Percentiles rank a stretch among this genome's conserved stretches.
phyloP scores from a whole-genome alignment of 2,329 filamentous ascomycete genomes.

The Claviceps monticola region DNA sequence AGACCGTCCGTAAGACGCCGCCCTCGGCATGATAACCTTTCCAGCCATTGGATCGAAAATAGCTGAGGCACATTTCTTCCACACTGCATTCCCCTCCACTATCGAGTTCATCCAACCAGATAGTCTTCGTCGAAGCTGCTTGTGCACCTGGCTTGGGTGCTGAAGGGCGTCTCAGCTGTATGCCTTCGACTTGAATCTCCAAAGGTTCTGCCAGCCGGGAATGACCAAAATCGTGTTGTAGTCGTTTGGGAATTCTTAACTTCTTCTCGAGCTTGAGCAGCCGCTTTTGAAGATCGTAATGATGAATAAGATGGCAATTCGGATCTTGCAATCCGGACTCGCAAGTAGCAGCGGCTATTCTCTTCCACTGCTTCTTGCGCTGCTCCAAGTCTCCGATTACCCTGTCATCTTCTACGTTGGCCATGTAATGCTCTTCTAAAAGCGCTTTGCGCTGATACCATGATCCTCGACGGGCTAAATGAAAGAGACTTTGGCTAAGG shows the following conservation, averaged over 20 bases:
- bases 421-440: conserved; percentile 92
- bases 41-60: conserved; percentile 74
- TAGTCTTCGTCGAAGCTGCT: conserved; percentile 52
- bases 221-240: conserved; percentile 88
- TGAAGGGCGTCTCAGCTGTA: conserved; percentile 56
- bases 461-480: conserved; percentile 66
- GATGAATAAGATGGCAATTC: conserved; percentile 81
- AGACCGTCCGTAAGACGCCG: conserved; percentile 80
- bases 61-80: conserved; percentile 83
- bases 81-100: conserved; percentile 65
- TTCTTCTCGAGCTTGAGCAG: conserved; percentile 81
- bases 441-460: conserved; percentile 97
- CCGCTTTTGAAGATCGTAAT: conserved; percentile 89
- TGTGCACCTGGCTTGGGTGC: conserved; percentile 23
- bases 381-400: conserved; percentile 24
- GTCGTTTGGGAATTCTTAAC: conserved; percentile 66
- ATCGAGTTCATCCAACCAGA: conserved; percentile 73
- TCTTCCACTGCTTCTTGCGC: conserved; percentile 74
- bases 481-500: conserved; percentile 69
- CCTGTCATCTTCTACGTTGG: conserved; percentile 36
- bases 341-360: conserved; percentile 63
- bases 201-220: conserved; percentile 62
- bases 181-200: conserved; percentile 63
- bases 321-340: conserved; percentile 76
- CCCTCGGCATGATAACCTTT: conserved; percentile 93